These are phyloP conservation scores for Lyophyllum semitale DNA, from an alignment of 768 basidiomycete genomes.

Conservation along the genomic window DNA sequence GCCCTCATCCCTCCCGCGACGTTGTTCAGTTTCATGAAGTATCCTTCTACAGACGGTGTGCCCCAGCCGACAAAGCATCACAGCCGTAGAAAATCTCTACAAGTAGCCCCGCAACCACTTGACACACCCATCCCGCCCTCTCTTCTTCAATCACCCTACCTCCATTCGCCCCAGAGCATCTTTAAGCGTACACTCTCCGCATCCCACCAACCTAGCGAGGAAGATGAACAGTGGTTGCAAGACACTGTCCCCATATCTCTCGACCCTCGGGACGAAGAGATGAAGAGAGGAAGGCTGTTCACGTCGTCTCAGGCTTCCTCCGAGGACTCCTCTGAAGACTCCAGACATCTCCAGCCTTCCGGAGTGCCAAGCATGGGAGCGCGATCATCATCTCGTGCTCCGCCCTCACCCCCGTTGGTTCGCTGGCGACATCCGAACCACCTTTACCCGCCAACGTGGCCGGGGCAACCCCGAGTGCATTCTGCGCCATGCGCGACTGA, in stretches of 20 bases:
- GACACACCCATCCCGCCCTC: slow-evolving; percentile 60
- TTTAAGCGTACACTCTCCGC: slow-evolving; percentile 40
- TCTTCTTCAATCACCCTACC: slow-evolving; percentile 54
- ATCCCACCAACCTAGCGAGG: slow-evolving; percentile 43
- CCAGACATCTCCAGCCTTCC: background rate
- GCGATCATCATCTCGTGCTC: background rate
- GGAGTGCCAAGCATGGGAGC: slow-evolving; percentile 1
- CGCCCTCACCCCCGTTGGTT: slow-evolving; percentile 23
- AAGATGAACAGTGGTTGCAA: slow-evolving; percentile 62
- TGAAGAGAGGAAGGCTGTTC: slow-evolving; percentile 7
- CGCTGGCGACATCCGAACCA: slow-evolving; percentile 16
- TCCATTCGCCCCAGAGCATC: slow-evolving; percentile 49
- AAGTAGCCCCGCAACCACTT: slow-evolving; percentile 33
- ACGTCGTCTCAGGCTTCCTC: background rate
- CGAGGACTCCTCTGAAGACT: background rate
- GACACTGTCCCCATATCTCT: slow-evolving; percentile 56
- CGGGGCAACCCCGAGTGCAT: slow-evolving; percentile 14
- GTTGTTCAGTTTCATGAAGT: slow-evolving; percentile 8
- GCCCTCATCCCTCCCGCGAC: background rate
- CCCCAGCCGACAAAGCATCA: slow-evolving; percentile 8
- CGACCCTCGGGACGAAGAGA: background rate
- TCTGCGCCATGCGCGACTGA: slow-evolving; percentile 19
- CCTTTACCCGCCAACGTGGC: slow-evolving; percentile 12
- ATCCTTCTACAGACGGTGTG: background rate
- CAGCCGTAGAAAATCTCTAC: slow-evolving; percentile 37